Evolutionary conservation across 345 rosid species (phyloP).

Genomic region (Gossypium rotundifolium): DNA sequence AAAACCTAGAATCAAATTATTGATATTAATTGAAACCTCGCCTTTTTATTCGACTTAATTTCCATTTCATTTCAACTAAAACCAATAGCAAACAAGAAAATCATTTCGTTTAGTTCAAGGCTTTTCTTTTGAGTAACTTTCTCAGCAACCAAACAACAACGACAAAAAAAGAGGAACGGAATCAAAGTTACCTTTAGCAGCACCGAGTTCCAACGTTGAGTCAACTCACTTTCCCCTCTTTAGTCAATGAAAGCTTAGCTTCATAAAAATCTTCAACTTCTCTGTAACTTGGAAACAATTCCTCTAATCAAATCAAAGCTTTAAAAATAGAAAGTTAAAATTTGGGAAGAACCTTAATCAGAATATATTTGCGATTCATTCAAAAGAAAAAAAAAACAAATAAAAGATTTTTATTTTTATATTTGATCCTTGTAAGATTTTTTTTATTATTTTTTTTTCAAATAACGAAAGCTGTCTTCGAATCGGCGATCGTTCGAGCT

Average conservation of each 20-base stretch:
- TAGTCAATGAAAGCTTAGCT: constrained; percentile 31
- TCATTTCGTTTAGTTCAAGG: neutral
- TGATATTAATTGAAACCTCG: neutral
- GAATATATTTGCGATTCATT: neutral
- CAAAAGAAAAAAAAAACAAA: neutral
- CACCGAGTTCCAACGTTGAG: constrained; percentile 11
- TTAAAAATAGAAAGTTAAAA: neutral
- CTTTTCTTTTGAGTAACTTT: constrained; percentile 16
- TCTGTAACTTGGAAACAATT: constrained; percentile 2
- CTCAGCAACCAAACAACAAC: constrained; percentile 23
- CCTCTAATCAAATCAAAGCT: constrained; percentile 6
- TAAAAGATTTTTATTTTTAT: neutral
- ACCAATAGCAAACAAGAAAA: neutral
- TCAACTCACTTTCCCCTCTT: constrained; percentile 24
- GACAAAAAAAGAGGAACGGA: constrained; percentile 25
- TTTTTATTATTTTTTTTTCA: neutral
- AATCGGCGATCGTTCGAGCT: neutral
- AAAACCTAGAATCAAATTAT: constrained; percentile 6
- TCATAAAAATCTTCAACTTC: constrained; percentile 7
- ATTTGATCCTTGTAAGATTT: neutral
- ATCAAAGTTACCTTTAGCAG: constrained; percentile 13
- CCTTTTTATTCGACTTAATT: neutral
- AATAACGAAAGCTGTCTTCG: neutral
- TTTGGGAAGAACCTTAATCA: neutral
- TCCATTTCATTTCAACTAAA: constrained; percentile 3